These are phyloP conservation scores for Malassezia nana DNA, from an alignment of 1,284 basidiomycete species.

Conservation along the genomic window DNA sequence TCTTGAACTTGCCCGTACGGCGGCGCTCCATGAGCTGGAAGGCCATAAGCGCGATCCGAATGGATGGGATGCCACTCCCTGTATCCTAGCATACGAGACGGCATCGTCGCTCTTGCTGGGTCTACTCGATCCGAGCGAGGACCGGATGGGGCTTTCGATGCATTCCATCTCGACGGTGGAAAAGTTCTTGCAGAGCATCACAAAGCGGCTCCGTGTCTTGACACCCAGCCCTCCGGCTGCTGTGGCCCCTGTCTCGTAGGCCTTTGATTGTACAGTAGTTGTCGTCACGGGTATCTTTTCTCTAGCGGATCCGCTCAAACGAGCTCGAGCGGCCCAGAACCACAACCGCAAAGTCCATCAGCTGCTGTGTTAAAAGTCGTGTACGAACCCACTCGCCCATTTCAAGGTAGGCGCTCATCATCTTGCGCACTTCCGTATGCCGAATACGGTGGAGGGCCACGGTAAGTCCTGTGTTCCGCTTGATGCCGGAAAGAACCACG, in stretches of 20 bases:
- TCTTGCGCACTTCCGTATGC: constrained; percentile 39
- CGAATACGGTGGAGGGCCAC: constrained; percentile 31
- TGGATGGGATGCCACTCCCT: constrained; percentile 64
- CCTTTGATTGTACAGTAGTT: background rate
- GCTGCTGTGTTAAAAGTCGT: constrained; percentile 9
- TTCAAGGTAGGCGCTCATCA: constrained; percentile 41
- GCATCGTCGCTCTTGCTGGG: constrained; percentile 84
- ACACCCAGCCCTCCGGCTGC: constrained; percentile 9
- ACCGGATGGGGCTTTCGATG: constrained; percentile 51
- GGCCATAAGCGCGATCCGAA: constrained; percentile 29
- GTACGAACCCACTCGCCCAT: constrained; percentile 46
- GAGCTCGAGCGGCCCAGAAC: constrained; percentile 41
- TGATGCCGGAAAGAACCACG: constrained; percentile 42
- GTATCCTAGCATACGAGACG: constrained; percentile 86
- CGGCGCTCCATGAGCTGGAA: constrained; percentile 78
- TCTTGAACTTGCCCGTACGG: constrained; percentile 64
- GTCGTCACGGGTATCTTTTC: background rate
- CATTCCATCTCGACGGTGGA: constrained; percentile 36
- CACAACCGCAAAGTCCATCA: constrained; percentile 44
- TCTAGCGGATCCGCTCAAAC: constrained; percentile 42
- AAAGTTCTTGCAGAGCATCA: constrained; percentile 41
- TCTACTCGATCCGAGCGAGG: constrained; percentile 76
- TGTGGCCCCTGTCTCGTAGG: background rate
- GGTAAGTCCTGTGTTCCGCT: constrained; percentile 42
- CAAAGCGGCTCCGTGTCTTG: constrained; percentile 30